Base-by-base conservation (phyloP, 805 yeast species). In the Lipomyces starkeyi region DNA sequence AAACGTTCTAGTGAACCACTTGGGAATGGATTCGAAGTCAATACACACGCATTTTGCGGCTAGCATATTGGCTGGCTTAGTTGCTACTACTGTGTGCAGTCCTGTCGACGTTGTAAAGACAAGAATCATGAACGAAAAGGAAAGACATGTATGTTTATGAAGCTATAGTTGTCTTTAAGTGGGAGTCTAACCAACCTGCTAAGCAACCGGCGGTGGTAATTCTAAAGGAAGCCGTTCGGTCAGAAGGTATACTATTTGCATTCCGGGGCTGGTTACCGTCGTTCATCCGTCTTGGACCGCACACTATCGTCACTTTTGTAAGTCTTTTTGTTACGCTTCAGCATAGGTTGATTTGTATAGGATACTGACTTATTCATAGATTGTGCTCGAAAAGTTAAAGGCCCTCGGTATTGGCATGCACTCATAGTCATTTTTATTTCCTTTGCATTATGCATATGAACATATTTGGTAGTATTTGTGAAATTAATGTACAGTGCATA, bases 61-160 rank as follows among this genome's bases (percentile, higher is more conserved):
- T 0, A 88, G 94, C 3, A 81, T 91, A 69, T 75, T 89, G 70
- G 97, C 97, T 0, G 97, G 97, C 20, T 80, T 91, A 47, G 91
- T 91, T 4, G 97, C 97, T 6, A 91, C 97, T 0, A 92, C 97
- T 0, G 90, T 91, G 22, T 92, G 97, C 77, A 91, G 97, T 1
- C 97, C 97, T 0, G 97, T 93, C 9, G 97, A 91, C 78, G 97
- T 91, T 2, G 88, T 91, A 60, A 92, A 92, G 78, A 92, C 97
- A 1, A 83, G 96, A 75, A 90, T 91, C 67, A 91, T 91, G 97
- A 89, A 90, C 78, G 85, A 83, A 14, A 72, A 65, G 71, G 72
- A 64, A 29, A 69, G 49, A 40, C 69, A 68, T 58, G 69, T 70
- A 29, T 43, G 71, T 27, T 8, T 6, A 7, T 27, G 27, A 25